phyloP scores from a whole-genome alignment of 257 asterid species.

The Solanum dulcamara region DNA sequence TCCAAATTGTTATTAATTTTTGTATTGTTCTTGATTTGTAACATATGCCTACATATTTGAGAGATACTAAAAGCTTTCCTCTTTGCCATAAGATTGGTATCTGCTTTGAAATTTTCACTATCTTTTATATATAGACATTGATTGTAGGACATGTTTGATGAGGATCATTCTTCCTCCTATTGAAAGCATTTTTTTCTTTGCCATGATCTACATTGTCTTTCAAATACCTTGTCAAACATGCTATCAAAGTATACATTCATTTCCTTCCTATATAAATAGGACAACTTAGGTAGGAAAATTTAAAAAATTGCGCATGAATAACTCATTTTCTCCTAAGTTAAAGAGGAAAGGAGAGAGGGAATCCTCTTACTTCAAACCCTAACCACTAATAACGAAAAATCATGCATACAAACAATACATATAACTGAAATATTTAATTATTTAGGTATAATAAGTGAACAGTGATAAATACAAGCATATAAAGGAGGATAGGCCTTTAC shows the following conservation, averaged over 20 bases:
- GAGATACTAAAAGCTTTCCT: neutral
- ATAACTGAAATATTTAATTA: neutral
- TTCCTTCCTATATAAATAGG: neutral
- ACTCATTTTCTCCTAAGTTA: neutral
- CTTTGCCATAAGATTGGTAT: neutral
- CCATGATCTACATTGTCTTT: neutral
- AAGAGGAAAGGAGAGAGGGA: neutral
- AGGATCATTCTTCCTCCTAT: neutral
- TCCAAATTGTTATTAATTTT: neutral
- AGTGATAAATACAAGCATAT: too few relatives aligned
- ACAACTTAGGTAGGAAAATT: neutral
- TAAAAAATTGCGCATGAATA: neutral
- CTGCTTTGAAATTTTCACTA: neutral
- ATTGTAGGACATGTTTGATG: neutral
- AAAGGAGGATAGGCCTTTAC: too few relatives aligned
- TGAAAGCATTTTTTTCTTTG: neutral
- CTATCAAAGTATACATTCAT: too few relatives aligned
- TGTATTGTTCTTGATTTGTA: neutral
- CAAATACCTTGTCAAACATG: neutral
- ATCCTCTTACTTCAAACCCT: neutral
- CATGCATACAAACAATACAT: neutral
- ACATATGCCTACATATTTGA: neutral
- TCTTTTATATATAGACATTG: neutral
- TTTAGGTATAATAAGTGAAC: neutral
- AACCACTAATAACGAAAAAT: neutral